Conservation (phyloP, 495 filamentous ascomycete genomes). For the Oleoguttula mirabilis region DNA sequence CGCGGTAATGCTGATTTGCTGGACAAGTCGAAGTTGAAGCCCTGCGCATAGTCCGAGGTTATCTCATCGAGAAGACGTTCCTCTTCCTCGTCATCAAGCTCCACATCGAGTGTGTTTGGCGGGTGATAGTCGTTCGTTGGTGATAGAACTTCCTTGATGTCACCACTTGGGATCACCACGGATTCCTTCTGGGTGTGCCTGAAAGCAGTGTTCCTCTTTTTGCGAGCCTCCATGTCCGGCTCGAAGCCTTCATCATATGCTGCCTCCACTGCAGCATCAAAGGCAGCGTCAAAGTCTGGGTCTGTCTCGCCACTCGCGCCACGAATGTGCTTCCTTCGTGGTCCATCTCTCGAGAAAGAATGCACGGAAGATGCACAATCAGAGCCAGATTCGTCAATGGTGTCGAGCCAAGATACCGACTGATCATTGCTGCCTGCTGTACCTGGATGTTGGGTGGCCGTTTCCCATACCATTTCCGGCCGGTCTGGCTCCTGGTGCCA, state of each 20-base stretch:
- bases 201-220: constrained; percentile 23
- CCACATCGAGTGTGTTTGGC: neutral
- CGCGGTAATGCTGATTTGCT: constrained; percentile 68
- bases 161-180: constrained; percentile 5
- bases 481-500: constrained; percentile 8
- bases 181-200: constrained; percentile 45
- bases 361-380: constrained; percentile 62
- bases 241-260: constrained; percentile 91
- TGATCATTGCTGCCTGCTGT: constrained; percentile 8
- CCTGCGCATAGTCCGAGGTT: constrained; percentile 64
- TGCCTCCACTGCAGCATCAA: constrained; percentile 92
- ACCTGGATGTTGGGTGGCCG: constrained; percentile 13
- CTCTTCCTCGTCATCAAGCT: constrained; percentile 45
- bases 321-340: constrained; percentile 55
- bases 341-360: constrained; percentile 58
- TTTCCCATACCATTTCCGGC: constrained; percentile 14
- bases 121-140: constrained; percentile 17
- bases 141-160: constrained; percentile 30
- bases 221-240: constrained; percentile 44
- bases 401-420: constrained; percentile 84
- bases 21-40: constrained; percentile 67
- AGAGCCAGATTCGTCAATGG: constrained; percentile 91
- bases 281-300: constrained; percentile 85
- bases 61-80: constrained; percentile 88
- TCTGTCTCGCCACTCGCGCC: constrained; percentile 64